Base-by-base conservation (phyloP, 305 asterid genomes). In the Fraxinus paxiana region DNA sequence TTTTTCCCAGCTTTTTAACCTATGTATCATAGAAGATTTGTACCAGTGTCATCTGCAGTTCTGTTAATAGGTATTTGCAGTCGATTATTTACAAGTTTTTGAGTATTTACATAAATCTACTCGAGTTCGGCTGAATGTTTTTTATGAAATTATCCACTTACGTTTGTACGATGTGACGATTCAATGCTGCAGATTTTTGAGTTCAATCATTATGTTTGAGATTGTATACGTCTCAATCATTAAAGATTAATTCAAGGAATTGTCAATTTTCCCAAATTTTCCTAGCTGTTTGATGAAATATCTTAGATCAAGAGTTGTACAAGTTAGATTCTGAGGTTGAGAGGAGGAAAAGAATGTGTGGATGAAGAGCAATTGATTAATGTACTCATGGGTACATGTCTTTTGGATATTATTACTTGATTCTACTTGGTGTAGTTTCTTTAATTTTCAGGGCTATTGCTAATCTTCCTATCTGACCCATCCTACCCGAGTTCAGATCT, bases 1-100 rank as follows among this genome's bases (percentile, higher is more conserved):
- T 84, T 87, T 37, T 91, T 90, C 12, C 97, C 97, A 63, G 82
- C 95, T 78, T 46, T 87, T 26, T 90, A 75, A 83, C 13, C 1
- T 28, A 12, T 17, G 1, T 18, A 2, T 17, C 69, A 76, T 69
- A 51, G 33, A 54, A 35, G 34, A 22, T 54, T n/a, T 51, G 34
- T 63, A 63, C 9, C 33, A 63, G 17, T 22, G 4, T 6, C 26
- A 8, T 8, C 31, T 61, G n/a, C 70, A 61, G 31, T 61, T 61
- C 70, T 61, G 15, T 59, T 61, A 61, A 61, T 22, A 61, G 15
- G 30, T 3, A 18, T 17, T 6, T 56, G 26, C 28, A 6, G 67
- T 6, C 20, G 22, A 28, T 30, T 67, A 9, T 26, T 12, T 65
- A 26, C 73, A 18, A 26, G 37, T 18, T 67, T 28, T 12, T 12